Base-by-base conservation (phyloP, 1,284 basidiomycete genomes). In the Cronartium ribicola region DNA sequence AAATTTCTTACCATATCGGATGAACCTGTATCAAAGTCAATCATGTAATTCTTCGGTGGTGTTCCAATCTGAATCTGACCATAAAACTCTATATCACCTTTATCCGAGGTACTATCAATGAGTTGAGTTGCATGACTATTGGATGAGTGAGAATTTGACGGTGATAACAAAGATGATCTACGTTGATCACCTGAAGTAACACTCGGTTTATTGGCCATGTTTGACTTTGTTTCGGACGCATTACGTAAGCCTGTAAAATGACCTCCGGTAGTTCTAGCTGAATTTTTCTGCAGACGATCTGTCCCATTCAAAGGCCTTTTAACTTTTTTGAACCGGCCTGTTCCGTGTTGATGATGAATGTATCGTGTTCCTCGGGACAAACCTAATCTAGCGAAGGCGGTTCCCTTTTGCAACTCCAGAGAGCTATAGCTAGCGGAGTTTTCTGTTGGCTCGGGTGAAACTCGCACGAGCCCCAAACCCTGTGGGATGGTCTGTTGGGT, bases 11-110 rank as follows among this genome's bases (percentile, higher is more conserved):
- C 71, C 71, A 74, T 66, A 59, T 69, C 60, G 4, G 68, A 46
- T 40, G 62, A 48, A 36, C 77, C 77, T 17, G 77, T 77, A 55
- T 79, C 78, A 41, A 78, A 77, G 40, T 77, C 71, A 44, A 79
- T 76, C 43, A 77, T 75, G 61, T 77, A 79, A 13, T 60, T 44
- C 51, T 78, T 72, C 6, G 72, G 61, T n/a, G 76, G 76, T 29
- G 74, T 77, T 13, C 78, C 78, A 2, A 79, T 66, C 13, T 66
- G 20, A 5, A 79, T 76, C 39, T 51, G 59, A 48, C 78, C 77
- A 22, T 76, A 76, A 73, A 76, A 79, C 6, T 77, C 67, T 17
- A 78, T 72, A 65, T 77, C 78, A 22, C 78, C 77, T 36, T 66
- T 57, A 17, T 60, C 71, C 0, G 71, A 67, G 22, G 64, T 44